Evolutionary conservation across 192 early-diverging fungal genomes (phyloP).

Genomic region (Physocladia obscura): DNA sequence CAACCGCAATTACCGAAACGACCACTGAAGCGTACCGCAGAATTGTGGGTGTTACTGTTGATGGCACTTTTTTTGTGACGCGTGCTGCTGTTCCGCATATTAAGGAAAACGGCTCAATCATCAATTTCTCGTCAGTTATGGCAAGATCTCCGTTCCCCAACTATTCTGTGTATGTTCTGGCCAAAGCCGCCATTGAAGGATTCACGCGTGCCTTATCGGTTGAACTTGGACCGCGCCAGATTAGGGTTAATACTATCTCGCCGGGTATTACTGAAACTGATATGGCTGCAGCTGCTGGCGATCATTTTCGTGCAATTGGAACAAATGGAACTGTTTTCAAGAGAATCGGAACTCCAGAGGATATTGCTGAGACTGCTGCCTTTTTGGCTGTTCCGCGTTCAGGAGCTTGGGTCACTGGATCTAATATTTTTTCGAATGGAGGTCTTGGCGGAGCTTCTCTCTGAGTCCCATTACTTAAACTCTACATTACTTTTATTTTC

Average conservation of each 20-base stretch:
- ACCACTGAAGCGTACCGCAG: constrained; percentile 36
- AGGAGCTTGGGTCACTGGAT: constrained; percentile 29
- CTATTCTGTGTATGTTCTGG: constrained; percentile 28
- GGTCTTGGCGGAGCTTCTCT: too few relatives aligned
- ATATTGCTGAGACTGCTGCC: constrained; percentile 29
- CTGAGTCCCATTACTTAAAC: too few relatives aligned
- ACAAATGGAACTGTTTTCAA: constrained; percentile 16
- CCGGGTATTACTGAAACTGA: constrained; percentile 29
- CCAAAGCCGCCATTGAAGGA: constrained; percentile 30
- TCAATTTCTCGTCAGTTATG: constrained; percentile 41
- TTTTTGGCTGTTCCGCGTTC: too few relatives aligned
- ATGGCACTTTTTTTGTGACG: constrained; percentile 44
- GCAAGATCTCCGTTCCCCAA: constrained; percentile 20
- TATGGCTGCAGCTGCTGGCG: constrained; percentile 2
- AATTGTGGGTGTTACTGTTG: constrained; percentile 39
- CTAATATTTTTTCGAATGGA: constrained; percentile 24
- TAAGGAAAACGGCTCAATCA: constrained; percentile 27
- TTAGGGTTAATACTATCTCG: constrained; percentile 24
- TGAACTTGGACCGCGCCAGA: constrained; percentile 12
- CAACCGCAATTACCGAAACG: constrained; percentile 25
- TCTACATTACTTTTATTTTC: too few relatives aligned
- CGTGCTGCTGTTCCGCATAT: constrained; percentile 35
- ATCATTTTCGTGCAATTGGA: too few relatives aligned
- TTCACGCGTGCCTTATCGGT: constrained; percentile 26
- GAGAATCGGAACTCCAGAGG: constrained; percentile 24